Evolutionary conservation across 2,329 filamentous ascomycete species (phyloP).

Genomic region (Microdochium trichocladiopsis): DNA sequence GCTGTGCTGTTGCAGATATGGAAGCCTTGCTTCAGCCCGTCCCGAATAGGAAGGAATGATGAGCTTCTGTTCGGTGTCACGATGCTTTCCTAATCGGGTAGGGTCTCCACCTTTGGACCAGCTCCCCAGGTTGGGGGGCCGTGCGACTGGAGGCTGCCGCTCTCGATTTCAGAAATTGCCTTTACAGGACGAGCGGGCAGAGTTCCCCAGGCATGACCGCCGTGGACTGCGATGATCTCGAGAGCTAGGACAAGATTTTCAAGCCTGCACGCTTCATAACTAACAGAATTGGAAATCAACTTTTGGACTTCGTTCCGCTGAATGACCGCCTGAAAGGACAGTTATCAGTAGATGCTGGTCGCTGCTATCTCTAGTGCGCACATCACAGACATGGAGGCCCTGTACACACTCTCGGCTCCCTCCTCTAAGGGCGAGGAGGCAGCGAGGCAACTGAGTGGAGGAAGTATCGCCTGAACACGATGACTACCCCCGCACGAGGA

Average conservation of each 20-base stretch:
- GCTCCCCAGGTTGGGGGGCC: too few relatives aligned
- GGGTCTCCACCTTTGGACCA: too few relatives aligned
- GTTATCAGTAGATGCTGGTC: background rate
- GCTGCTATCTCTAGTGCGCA: background rate
- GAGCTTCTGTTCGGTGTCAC: too few relatives aligned
- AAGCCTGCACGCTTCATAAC: background rate
- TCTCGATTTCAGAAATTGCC: too few relatives aligned
- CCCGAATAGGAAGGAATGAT: too few relatives aligned
- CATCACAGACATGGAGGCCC: background rate
- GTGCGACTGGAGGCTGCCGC: too few relatives aligned
- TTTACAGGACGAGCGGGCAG: too few relatives aligned
- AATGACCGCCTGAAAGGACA: background rate
- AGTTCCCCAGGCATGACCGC: background rate
- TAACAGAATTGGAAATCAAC: background rate
- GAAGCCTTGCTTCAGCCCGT: background rate
- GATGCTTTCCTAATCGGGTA: too few relatives aligned
- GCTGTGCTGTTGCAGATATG: background rate
- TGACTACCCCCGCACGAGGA: too few relatives aligned
- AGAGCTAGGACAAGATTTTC: background rate
- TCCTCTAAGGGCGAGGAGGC: background rate
- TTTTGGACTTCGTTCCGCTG: background rate
- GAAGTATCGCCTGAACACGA: too few relatives aligned
- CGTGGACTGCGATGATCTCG: background rate
- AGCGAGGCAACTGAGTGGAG: background rate
- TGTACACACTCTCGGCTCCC: background rate